Conservation (phyloP, 2,329 filamentous ascomycete species). For the Daldinia eschscholtzii region DNA sequence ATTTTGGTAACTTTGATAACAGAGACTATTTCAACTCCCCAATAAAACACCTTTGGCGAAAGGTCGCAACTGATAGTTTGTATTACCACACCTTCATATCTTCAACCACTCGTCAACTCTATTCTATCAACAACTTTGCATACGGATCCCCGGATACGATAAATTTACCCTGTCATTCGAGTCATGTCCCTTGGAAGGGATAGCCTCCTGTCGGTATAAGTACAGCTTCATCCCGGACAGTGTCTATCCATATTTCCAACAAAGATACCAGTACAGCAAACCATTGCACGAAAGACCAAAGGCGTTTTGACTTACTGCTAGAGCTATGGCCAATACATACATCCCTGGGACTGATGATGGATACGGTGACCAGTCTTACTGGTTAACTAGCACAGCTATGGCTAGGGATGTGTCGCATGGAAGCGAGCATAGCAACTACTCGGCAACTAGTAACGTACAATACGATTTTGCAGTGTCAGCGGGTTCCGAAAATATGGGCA, state of each 20-base stretch:
- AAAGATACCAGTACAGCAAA: constrained; percentile 30
- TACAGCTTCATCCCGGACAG: constrained; percentile 29
- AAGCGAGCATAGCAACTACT: constrained; percentile 42
- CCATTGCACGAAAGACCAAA: constrained; percentile 19
- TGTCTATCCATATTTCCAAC: constrained; percentile 15
- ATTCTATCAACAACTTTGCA: constrained; percentile 25
- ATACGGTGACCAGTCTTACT: constrained; percentile 31
- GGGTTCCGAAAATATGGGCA: constrained; percentile 14
- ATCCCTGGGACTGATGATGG: constrained; percentile 31
- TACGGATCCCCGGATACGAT: constrained; percentile 15
- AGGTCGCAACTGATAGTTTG: constrained; percentile 33
- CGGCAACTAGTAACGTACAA: constrained; percentile 39
- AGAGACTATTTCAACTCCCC: constrained; percentile 36
- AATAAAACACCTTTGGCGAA: constrained; percentile 31
- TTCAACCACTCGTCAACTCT: constrained; percentile 33
- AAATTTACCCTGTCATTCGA: constrained; percentile 34
- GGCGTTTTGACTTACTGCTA: constrained; percentile 3
- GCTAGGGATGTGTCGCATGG: constrained; percentile 41
- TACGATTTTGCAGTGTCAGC: constrained; percentile 32
- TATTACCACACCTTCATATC: constrained; percentile 39
- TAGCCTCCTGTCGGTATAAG: constrained; percentile 34
- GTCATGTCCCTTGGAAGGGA: constrained; percentile 19
- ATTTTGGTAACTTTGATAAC: constrained; percentile 29
- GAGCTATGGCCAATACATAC: constrained; percentile 34
- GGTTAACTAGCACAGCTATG: constrained; percentile 43